Evolutionary conservation across 768 basidiomycete genomes (phyloP).

Genomic region (Mycena venus): DNA sequence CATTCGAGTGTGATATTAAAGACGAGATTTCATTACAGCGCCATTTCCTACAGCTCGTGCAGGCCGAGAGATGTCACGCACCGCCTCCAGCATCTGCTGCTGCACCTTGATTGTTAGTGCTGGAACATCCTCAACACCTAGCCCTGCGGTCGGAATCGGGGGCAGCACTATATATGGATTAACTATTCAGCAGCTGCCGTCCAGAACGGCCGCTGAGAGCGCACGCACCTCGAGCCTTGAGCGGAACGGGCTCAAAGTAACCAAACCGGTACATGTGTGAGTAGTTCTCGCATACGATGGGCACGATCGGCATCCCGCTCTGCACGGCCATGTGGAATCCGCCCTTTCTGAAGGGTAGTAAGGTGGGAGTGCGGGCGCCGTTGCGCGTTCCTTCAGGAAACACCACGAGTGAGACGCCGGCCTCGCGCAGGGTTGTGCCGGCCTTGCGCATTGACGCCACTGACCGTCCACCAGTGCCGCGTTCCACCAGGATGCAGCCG

Average conservation of each 20-base stretch:
- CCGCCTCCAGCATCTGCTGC: slow-evolving; percentile 19
- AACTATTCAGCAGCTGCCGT: too few relatives aligned
- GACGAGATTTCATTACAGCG: too few relatives aligned
- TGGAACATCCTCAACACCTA: slow-evolving; percentile 18
- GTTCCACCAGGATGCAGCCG: slow-evolving; percentile 78
- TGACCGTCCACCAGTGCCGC: slow-evolving; percentile 70
- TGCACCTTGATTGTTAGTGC: not conserved
- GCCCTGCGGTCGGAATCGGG: slow-evolving; percentile 43
- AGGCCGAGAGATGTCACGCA: slow-evolving; percentile 11
- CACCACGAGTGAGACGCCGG: slow-evolving; percentile 74
- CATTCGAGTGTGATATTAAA: too few relatives aligned
- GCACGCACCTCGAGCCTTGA: slow-evolving; percentile 15
- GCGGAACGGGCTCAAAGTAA: slow-evolving; percentile 60
- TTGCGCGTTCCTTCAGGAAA: slow-evolving; percentile 84
- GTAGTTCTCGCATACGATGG: slow-evolving; percentile 84
- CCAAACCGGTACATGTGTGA: slow-evolving; percentile 73
- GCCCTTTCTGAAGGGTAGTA: slow-evolving; percentile 86
- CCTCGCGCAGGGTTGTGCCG: slow-evolving; percentile 70
- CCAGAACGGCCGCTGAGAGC: too few relatives aligned
- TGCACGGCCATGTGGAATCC: slow-evolving; percentile 86
- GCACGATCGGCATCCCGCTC: slow-evolving; percentile 78
- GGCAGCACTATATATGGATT: too few relatives aligned
- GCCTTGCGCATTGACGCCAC: slow-evolving; percentile 69
- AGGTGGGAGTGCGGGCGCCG: slow-evolving; percentile 48
- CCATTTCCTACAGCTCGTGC: not conserved